These are phyloP conservation scores for Brasilioporus rufonigricans DNA, from an alignment of 768 basidiomycete genomes.

Conservation along the genomic window DNA sequence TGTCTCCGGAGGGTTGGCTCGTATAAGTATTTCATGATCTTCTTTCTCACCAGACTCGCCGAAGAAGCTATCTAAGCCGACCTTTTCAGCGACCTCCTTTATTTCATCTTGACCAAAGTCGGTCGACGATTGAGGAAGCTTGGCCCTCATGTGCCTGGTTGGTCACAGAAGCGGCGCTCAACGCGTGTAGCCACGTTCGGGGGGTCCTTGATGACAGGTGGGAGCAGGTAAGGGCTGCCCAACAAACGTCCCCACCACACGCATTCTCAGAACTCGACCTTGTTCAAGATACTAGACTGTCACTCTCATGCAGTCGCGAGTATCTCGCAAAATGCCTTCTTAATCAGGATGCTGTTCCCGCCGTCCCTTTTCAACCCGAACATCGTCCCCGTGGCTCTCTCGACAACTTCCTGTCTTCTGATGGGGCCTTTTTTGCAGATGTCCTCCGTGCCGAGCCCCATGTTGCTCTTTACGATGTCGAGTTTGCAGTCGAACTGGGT, in stretches of 20 bases:
- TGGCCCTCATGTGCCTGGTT: slow-evolving; percentile 25
- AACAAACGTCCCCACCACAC: slow-evolving; percentile 18
- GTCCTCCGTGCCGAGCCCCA: slow-evolving; percentile 5
- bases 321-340: slow-evolving; percentile 28
- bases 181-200: slow-evolving; percentile 42
- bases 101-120: slow-evolving; percentile 25
- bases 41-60: slow-evolving; percentile 33
- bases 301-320: slow-evolving; percentile 27
- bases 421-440: slow-evolving; percentile 5
- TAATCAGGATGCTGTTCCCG: slow-evolving; percentile 1
- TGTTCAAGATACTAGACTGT: slow-evolving; percentile 30
- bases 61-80: slow-evolving; percentile 13
- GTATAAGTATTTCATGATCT: slow-evolving; percentile 52
- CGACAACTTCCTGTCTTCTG: not conserved
- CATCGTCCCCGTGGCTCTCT: slow-evolving; percentile 6
- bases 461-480: slow-evolving; percentile 37
- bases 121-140: slow-evolving; percentile 1
- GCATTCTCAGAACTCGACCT: slow-evolving; percentile 19
- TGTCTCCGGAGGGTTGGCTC: slow-evolving; percentile 9
- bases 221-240: slow-evolving; percentile 26
- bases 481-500: slow-evolving; percentile 29
- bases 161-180: slow-evolving; percentile 36
- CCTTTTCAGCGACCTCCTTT: slow-evolving; percentile 26
- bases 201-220: slow-evolving; percentile 33
- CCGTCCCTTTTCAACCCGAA: not conserved